Evolutionary conservation across 164 flowering plant species (phyloP), one percentile per base, ranked within the genome.

Genomic region (Dillenia turbinata): DNA sequence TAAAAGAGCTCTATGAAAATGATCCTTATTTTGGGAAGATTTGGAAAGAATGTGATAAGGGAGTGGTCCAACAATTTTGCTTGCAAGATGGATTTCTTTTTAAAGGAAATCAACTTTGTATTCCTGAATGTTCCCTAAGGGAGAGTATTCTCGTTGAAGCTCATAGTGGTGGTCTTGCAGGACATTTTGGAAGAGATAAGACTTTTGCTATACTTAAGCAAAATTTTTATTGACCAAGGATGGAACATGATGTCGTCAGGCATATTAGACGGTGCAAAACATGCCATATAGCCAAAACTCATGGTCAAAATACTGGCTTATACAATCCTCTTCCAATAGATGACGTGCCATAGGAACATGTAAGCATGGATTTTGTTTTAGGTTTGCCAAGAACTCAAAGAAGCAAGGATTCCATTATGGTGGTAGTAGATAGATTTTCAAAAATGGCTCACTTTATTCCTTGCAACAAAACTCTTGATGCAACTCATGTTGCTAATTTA

Each of bases 181-280:
- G 61, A 5, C 72, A 63, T n/a, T 26, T 57, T 9, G 62, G 61
- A 12, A 9, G 52, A 2, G 61, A 72, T 26, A 62, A 67, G 51
- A 63, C 68, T 8, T 15, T 62, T 7, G 44, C 9, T 12, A 1
- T 45, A 2, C 9, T 67, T 0, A 47, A 44, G 15, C 17, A 48
- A 9, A n/a, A 58, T 1, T 72, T 7, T 10, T 61, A 46, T 47
- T 61, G 60, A 66, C 68, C 62, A 40, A 43, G 52, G 0, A n/a
- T 66, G 48, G 12, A 14, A n/a, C 14, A 16, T 14, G 66, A 65
- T 48, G 56, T 57, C 2, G 22, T 3, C 3, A 12, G 11, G 5
- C 10, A 47, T 22, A 51, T 64, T 0, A 4, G 43, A 2, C 9
- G 53, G 8, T 71, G 59, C 16, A 8, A 11, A 56, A n/a, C 10